Conservation (phyloP, 2,329 filamentous ascomycete species). For the Fusarium circinatum region DNA sequence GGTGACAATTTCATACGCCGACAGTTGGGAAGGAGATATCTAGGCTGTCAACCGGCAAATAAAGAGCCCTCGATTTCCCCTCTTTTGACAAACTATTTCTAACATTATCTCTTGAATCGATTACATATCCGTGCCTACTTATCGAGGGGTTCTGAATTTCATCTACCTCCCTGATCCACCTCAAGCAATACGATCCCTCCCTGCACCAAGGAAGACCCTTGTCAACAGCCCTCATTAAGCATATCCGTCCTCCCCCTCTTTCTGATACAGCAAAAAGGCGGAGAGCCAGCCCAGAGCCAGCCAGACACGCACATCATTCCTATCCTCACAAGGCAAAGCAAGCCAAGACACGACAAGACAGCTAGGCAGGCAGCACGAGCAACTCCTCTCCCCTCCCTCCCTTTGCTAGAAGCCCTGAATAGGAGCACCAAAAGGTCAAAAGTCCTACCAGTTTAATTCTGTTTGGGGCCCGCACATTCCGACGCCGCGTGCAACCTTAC, state of each 20-base stretch:
- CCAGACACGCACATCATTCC: constrained; percentile 49
- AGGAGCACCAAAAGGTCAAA: constrained; percentile 19
- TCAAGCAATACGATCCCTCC: constrained; percentile 21
- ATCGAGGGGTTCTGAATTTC: constrained; percentile 3
- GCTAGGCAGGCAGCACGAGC: constrained; percentile 22
- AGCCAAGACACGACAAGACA: not conserved
- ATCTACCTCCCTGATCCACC: constrained; percentile 22
- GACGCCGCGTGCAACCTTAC: constrained; percentile 36
- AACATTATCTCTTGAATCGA: not conserved
- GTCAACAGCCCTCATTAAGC: constrained; percentile 25
- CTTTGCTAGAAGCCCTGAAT: constrained; percentile 39
- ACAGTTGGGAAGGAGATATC: not conserved
- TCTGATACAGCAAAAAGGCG: constrained; percentile 8
- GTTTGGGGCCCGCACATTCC: constrained; percentile 42
- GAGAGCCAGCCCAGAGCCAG: constrained; percentile 10
- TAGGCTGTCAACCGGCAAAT: not conserved
- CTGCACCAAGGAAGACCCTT: constrained; percentile 15
- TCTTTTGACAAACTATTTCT: not conserved
- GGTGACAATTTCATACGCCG: not conserved
- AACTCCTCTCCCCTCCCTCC: constrained; percentile 42
- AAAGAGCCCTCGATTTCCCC: not conserved
- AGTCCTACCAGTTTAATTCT: constrained; percentile 23
- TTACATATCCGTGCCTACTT: not conserved
- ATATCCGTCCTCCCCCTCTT: constrained; percentile 17
- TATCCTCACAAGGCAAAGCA: constrained; percentile 5